Evolutionary conservation across 768 basidiomycete species (phyloP).

Genomic region (Hemileccinum impolitum): DNA sequence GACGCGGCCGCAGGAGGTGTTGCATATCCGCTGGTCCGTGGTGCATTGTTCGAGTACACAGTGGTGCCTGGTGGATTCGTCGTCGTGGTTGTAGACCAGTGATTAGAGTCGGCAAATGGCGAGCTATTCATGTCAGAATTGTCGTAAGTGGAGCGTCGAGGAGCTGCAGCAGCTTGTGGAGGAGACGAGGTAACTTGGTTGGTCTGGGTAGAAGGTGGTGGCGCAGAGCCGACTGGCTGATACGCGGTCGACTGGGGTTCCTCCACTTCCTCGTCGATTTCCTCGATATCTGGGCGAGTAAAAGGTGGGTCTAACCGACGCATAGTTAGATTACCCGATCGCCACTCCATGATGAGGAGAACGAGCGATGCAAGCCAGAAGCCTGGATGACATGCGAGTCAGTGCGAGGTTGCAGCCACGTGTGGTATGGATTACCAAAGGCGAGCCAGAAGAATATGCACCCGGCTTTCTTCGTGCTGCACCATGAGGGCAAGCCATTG

Average conservation of each 20-base stretch:
- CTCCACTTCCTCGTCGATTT: conserved; percentile 50
- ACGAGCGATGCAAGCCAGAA: conserved; percentile 73
- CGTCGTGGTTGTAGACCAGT: conserved; percentile 38
- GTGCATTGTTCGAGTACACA: conserved; percentile 20
- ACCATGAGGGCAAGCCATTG: conserved; percentile 74
- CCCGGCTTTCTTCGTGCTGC: conserved; percentile 88
- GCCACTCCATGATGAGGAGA: conserved; percentile 73
- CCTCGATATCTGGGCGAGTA: conserved; percentile 53
- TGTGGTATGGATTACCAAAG: conserved; percentile 48
- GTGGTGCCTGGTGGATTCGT: conserved; percentile 25
- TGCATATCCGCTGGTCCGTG: conserved; percentile 25
- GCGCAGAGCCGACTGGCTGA: conserved; percentile 37
- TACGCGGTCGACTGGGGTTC: conserved; percentile 51
- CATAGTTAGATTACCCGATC: conserved; percentile 51
- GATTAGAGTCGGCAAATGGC: conserved; percentile 54
- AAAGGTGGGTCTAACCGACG: conserved; percentile 75
- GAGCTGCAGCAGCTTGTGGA: conserved; percentile 7
- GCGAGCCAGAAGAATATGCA: conserved; percentile 87
- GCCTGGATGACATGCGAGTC: conserved; percentile 37
- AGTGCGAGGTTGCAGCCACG: neutral
- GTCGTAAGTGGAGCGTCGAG: conserved; percentile 26
- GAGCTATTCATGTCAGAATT: conserved; percentile 25
- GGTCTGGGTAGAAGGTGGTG: conserved; percentile 31
- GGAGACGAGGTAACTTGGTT: conserved; percentile 18
- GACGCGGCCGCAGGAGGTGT: conserved; percentile 35